Evolutionary conservation across 108 stramenopile species (phyloP), one percentile per base, ranked within the genome.

Genomic region (Nitzschia sp.): DNA sequence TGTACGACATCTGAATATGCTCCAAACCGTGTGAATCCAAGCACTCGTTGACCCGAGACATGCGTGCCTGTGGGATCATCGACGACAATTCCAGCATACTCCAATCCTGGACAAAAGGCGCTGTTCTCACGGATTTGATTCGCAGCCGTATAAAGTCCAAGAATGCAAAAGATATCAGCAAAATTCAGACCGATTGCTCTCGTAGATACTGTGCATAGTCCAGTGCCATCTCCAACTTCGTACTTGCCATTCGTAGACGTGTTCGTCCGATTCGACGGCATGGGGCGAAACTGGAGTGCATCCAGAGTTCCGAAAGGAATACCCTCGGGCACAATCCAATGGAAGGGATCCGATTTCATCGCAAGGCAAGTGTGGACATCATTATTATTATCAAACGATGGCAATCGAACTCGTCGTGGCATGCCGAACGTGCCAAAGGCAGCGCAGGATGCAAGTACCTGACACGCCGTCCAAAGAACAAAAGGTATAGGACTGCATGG

Each of bases 171-270:
- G 29, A 83, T 53, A 48, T 83, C 82, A 9, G 75, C 82, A 66
- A 77, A 83, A 34, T 83, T 83, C 33, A 83, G 60, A 6, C 81
- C 77, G 6, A 82, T 66, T 5, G 76, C 73, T 59, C 34, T 21
- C 5, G 73, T 78, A 17, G 65, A 24, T 4, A 77, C 49, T 23
- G 49, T 35, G 9, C 21, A 55, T 13, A 66, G 35, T 15, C 0
- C 29, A 31, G 29, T 25, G n/a, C n/a, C n/a, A 9, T 6, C 46
- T 17, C 18, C 0, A 4, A 17, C 4, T 26, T 34, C 25, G 25
- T 46, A 23, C 42, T 46, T n/a, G 0, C 1, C 19, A 17, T 13
- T 11, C 17, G 25, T 24, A n/a, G 3, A 5, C 2, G 42, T 28
- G 2, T 23, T 46, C 2, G 42, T 46, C 26, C 30, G n/a, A 18